Base-by-base conservation (phyloP, 176 grass and related monocot species). In the Saccharum officinarum region DNA sequence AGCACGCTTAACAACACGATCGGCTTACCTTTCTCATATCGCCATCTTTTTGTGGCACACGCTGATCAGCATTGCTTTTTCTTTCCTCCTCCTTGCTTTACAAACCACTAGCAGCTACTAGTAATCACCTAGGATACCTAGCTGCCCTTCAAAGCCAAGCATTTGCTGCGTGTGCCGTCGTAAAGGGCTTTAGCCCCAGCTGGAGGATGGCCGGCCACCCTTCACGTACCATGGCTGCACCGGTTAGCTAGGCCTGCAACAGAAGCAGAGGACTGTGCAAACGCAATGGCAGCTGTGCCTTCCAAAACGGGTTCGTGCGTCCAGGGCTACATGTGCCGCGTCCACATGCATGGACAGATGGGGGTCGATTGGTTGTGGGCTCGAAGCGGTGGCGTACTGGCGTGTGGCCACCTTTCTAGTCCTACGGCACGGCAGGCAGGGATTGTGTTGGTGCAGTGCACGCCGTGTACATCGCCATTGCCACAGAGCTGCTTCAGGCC, bases 71-170 rank as follows among this genome's bases (percentile, higher is more conserved):
- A 1, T 66, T 16, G 73, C 54, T 26, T 86, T 55, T 23, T 28
- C 30, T 55, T 47, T 63, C 40, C 28, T 76, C 52, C 23, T 76
- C 42, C 11, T 41, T 84, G 71, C 55, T 80, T 72, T 85, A 75
- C 18, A 46, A 83, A 79, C 79, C n/a, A 68, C 16, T 68, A 33
- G 30, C 16, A 66, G 46, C 38, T 59, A 20, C 39, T 82, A 23
- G 30, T 52, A 45, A 67, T 45, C 75, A 10, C 74, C 61, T 86
- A 83, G 84, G 79, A 87, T 83, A 40, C 79, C 80, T 79, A 87
- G 67, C 84, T 68, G 59, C 46, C 8, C 88, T 90, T 90, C 68
- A 50, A 87, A 87, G 80, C 68, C 68, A 90, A 79, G 84, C 74
- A 83, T 83, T 26, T 40, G 8, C 22, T 9, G 71, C 33, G 54